Evolutionary conservation across 371 early-diverging fungal genomes (phyloP), one percentile per base, ranked within the genome.

Genomic region (Coemansia sp.): DNA sequence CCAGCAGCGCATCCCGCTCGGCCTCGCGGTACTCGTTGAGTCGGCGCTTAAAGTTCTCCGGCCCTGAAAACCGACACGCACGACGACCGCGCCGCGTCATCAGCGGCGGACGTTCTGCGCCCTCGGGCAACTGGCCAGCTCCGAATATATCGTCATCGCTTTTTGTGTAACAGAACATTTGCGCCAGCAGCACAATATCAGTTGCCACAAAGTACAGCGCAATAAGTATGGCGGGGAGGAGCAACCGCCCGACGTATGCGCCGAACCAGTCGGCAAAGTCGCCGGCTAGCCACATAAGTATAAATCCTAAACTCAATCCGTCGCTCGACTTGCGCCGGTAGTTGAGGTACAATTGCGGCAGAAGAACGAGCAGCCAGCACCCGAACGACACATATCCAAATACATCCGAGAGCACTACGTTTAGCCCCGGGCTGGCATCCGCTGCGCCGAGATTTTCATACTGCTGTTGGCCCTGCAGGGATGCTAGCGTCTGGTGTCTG

Each of bases 271-370:
- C 93, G 72, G 88, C 85, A 30, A 91, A 71, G 68, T 94, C 95
- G 14, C 94, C 95, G 1, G 86, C 83, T n/a, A 92, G 78, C 95
- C 95, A 94, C 71, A 90, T 86, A 21, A 86, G 81, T 8, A 94
- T 68, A 65, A 94, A 93, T 1, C 84, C 77, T 67, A 89, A 67
- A 20, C 90, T 87, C 16, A 94, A 75, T 2, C 80, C 73, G 11
- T 80, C 81, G 51, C 73, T 65, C 21, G 81, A 80, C 53, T 80
- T 80, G 33, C 75, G 69, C 48, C 59, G 61, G 64, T 80, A 80
- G 71, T 80, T 80, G 44, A 78, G 65, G 64, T 58, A 80, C 26
- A 80, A 60, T 70, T 80, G 81, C n/a, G 77, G 77, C 58, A 75
- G 11, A 42, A 75, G 65, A 0, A 75, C 77, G 25, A 71, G 54